Evolutionary conservation across 139 green algal genomes (phyloP).

Genomic region (Tetraselmis chui): DNA sequence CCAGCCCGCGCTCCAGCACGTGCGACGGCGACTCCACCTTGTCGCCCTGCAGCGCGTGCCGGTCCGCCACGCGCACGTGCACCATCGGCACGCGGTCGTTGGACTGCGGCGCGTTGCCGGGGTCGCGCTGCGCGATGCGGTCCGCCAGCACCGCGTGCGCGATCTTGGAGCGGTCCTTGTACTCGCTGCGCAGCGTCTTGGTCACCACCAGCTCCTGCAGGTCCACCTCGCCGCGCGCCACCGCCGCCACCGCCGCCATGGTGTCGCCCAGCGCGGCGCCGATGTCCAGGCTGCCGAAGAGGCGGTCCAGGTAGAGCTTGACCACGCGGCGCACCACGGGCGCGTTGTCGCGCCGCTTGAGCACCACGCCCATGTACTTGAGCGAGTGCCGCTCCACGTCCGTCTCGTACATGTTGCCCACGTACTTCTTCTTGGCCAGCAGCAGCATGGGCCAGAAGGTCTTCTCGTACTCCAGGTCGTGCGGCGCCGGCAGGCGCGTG

Average conservation of each 20-base stretch:
- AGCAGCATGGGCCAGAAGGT: conserved; percentile 18
- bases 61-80: background rate
- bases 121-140: conserved; percentile 16
- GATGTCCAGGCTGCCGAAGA: background rate
- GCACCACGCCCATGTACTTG: conserved; percentile 13
- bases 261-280: background rate
- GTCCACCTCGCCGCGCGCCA: background rate
- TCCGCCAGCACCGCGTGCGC: conserved; percentile 22
- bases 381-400: conserved; percentile 2
- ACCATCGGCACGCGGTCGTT: conserved; percentile 23
- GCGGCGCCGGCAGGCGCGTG: conserved; percentile 10
- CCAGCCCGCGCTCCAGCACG: background rate
- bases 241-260: background rate
- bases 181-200: conserved; percentile 13
- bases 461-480: conserved; percentile 28
- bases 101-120: conserved; percentile 18
- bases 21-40: conserved; percentile 15
- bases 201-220: conserved; percentile 4
- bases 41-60: conserved; percentile 14
- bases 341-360: conserved; percentile 18
- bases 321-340: conserved; percentile 10
- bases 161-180: conserved; percentile 20
- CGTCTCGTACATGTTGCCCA: conserved; percentile 20
- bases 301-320: conserved; percentile 1
- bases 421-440: conserved; percentile 24